These are phyloP conservation scores for Phytophthora hibernalis DNA, from an alignment of 352 stramenopile genomes.

Conservation along the genomic window DNA sequence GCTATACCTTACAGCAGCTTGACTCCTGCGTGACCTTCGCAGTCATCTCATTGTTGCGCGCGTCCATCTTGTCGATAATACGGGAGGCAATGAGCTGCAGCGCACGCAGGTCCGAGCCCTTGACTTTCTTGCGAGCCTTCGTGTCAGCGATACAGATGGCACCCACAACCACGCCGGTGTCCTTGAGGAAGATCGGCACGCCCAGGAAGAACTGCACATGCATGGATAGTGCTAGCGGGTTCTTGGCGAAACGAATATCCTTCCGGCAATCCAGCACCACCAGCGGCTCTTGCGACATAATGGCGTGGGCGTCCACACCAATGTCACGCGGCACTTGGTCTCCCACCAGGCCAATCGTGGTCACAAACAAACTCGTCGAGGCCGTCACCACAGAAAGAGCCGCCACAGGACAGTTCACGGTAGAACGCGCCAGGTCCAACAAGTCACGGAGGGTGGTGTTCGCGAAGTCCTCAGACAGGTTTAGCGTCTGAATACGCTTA, in stretches of 20 bases:
- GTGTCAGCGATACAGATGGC: conserved; percentile 78
- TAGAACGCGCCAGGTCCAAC: conserved; percentile 75
- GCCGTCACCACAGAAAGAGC: conserved; percentile 75
- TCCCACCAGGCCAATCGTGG: conserved; percentile 72
- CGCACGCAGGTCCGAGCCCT: conserved; percentile 68
- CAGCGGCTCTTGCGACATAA: conserved; percentile 79
- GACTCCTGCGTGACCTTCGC: conserved; percentile 41
- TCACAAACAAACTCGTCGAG: conserved; percentile 79
- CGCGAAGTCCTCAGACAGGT: conserved; percentile 81
- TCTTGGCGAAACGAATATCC: conserved; percentile 83
- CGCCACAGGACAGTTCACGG: conserved; percentile 73
- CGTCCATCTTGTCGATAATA: conserved; percentile 81
- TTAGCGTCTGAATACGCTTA: conserved; percentile 65
- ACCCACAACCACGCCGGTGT: conserved; percentile 72
- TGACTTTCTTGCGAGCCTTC: conserved; percentile 66
- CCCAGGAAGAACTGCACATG: conserved; percentile 85
- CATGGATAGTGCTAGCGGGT: conserved; percentile 73
- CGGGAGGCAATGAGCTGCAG: conserved; percentile 71
- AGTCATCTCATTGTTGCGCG: conserved; percentile 43
- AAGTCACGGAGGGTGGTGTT: conserved; percentile 77
- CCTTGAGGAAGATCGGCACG: conserved; percentile 72
- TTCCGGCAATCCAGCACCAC: conserved; percentile 77
- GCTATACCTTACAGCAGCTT: conserved; percentile 41
- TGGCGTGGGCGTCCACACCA: conserved; percentile 72
- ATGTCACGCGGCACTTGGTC: conserved; percentile 84